phyloP scores from a whole-genome alignment of 805 yeast species.

The Myxozyma vanderwaltii region DNA sequence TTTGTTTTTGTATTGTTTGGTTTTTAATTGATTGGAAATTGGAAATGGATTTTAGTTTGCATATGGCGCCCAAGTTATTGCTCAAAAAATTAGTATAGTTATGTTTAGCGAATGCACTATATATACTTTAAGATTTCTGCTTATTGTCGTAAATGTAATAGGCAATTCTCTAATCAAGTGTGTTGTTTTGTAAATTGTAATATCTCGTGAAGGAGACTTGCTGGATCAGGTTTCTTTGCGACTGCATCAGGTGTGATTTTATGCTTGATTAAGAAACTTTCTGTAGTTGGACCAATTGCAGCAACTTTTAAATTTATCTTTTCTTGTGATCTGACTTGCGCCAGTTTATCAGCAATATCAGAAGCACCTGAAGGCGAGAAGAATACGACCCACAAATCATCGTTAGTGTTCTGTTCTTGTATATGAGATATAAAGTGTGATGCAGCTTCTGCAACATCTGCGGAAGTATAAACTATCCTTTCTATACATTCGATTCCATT shows the following conservation, averaged over 20 bases:
- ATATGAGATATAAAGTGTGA: slow-evolving; percentile 41
- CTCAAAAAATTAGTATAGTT: neutral
- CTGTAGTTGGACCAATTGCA: slow-evolving; percentile 90
- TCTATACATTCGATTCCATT: slow-evolving; percentile 23
- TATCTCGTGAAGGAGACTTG: slow-evolving; percentile 14
- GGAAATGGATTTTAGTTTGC: neutral
- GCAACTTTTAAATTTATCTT: slow-evolving; percentile 54
- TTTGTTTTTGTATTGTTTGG: neutral
- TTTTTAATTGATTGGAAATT: neutral
- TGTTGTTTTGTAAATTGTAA: no score
- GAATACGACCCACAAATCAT: slow-evolving; percentile 67
- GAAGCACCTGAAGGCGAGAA: slow-evolving; percentile 91
- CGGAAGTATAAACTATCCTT: slow-evolving; percentile 32
- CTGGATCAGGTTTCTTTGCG: slow-evolving; percentile 73
- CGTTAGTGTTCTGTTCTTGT: slow-evolving; percentile 35
- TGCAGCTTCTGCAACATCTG: slow-evolving; percentile 42
- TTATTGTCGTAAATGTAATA: neutral
- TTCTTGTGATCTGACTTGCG: slow-evolving; percentile 3
- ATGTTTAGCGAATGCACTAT: neutral
- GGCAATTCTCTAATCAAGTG: no score
- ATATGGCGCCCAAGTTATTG: neutral
- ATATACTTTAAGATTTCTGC: neutral
- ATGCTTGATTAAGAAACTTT: slow-evolving; percentile 55
- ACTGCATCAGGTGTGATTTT: slow-evolving; percentile 64
- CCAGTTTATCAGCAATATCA: slow-evolving; percentile 27